Evolutionary conservation across 768 basidiomycete genomes (phyloP).

Genomic region (Trametes coccinea): DNA sequence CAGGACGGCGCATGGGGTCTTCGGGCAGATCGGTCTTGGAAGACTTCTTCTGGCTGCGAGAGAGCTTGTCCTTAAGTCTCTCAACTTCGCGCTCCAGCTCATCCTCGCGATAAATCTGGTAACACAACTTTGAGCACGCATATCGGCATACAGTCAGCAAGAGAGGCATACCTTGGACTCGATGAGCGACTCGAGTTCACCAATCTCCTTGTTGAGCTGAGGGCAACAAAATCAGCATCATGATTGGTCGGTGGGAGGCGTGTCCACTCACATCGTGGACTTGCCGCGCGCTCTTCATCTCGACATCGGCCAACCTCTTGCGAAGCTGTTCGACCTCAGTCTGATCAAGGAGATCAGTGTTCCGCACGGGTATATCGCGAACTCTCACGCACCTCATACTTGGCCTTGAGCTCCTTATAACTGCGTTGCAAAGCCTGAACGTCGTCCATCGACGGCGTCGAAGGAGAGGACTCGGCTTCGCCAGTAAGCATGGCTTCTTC

Average conservation of each 20-base stretch:
- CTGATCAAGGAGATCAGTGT: conserved; percentile 34
- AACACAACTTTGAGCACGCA: neutral
- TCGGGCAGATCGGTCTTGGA: conserved; percentile 47
- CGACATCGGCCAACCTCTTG: conserved; percentile 66
- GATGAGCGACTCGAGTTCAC: conserved; percentile 89
- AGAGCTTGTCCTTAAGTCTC: conserved; percentile 68
- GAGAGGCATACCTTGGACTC: conserved; percentile 74
- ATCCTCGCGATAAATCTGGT: conserved; percentile 87
- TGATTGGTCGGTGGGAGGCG: neutral
- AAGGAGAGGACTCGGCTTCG: conserved; percentile 17
- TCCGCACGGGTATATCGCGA: no score
- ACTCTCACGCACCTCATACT: conserved; percentile 48
- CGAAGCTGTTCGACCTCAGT: conserved; percentile 67
- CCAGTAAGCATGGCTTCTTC: conserved; percentile 45
- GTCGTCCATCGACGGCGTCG: conserved; percentile 31
- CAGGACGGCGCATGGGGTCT: conserved; percentile 14
- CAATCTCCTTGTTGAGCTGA: conserved; percentile 89
- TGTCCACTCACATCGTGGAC: conserved; percentile 61
- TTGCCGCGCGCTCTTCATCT: conserved; percentile 72
- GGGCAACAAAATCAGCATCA: conserved; percentile 5
- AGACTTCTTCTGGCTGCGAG: conserved; percentile 58
- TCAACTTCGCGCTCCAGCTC: conserved; percentile 87
- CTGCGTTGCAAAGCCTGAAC: conserved; percentile 43
- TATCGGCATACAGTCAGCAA: neutral
- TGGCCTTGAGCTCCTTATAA: conserved; percentile 49